Conservation (phyloP, 1,139 yeast species). For the Lodderomyces elongisporus region DNA sequence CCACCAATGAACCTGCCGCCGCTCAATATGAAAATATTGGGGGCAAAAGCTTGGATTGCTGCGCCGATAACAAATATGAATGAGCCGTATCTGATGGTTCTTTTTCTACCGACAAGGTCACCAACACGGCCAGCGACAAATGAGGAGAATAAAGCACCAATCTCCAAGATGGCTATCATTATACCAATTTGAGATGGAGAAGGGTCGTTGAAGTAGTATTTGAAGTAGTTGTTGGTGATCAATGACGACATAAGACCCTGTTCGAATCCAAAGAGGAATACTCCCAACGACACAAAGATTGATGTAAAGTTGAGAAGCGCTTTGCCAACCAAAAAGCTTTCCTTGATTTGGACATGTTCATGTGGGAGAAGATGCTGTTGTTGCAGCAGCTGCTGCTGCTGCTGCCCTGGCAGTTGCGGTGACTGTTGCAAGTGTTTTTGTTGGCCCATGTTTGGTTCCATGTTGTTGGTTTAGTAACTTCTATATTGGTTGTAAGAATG, state of each 20-base stretch:
- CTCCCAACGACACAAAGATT: slow-evolving; percentile 55
- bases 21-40: slow-evolving; percentile 45
- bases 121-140: slow-evolving; percentile 72
- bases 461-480: too few relatives aligned
- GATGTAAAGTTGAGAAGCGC: slow-evolving; percentile 53
- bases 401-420: too few relatives aligned
- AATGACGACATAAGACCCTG: slow-evolving; percentile 60
- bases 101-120: slow-evolving; percentile 74
- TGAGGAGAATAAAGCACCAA: slow-evolving; percentile 81
- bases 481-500: background rate
- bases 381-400: too few relatives aligned
- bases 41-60: slow-evolving; percentile 55
- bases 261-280: slow-evolving; percentile 57
- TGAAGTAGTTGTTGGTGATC: slow-evolving; percentile 66
- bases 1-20: slow-evolving; percentile 80
- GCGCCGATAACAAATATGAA: slow-evolving; percentile 80
- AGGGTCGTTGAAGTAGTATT: slow-evolving; percentile 66
- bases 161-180: slow-evolving; percentile 49
- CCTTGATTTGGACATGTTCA: slow-evolving; percentile 33
- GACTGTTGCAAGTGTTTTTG: background rate
- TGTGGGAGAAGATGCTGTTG: too few relatives aligned
- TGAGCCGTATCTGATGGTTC: slow-evolving; percentile 80
- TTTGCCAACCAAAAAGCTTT: slow-evolving; percentile 46
- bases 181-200: slow-evolving; percentile 46
- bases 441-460: background rate